Evolutionary conservation across 2,329 filamentous ascomycete species (phyloP).

Genomic region (Zasmidium angulare): DNA sequence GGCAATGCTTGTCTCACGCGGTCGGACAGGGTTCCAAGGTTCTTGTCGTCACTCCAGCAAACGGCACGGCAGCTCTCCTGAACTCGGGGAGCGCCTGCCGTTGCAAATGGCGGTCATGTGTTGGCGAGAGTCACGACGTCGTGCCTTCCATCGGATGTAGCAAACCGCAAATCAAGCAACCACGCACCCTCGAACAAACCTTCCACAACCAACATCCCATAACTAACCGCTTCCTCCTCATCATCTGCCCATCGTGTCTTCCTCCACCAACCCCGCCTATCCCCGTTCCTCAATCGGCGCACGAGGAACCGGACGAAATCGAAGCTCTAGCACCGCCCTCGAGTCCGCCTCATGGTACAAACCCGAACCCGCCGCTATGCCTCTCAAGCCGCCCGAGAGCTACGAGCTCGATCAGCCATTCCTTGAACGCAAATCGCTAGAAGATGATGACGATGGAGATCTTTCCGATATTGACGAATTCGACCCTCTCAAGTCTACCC

Average conservation of each 20-base stretch:
- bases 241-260: neutral
- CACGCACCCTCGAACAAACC: neutral
- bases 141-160: neutral
- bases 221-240: neutral
- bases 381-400: constrained; percentile 28
- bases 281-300: neutral
- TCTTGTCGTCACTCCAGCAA: neutral
- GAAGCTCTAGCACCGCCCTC: constrained; percentile 2
- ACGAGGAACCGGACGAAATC: neutral
- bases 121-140: neutral
- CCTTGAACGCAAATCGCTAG: constrained; percentile 14
- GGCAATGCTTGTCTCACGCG: neutral
- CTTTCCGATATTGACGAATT: constrained; percentile 43
- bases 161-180: neutral
- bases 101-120: neutral
- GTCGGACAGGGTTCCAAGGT: neutral
- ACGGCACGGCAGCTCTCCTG: neutral
- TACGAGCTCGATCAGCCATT: constrained; percentile 31
- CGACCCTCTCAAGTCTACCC: constrained; percentile 46
- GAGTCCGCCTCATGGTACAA: constrained; percentile 2
- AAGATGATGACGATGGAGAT: constrained; percentile 17
- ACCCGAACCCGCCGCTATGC: constrained; percentile 21
- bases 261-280: neutral
- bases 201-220: no score
- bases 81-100: neutral